These are phyloP conservation scores for Cylindrotheca closterium DNA, from an alignment of 108 stramenopile genomes.

Conservation along the genomic window DNA sequence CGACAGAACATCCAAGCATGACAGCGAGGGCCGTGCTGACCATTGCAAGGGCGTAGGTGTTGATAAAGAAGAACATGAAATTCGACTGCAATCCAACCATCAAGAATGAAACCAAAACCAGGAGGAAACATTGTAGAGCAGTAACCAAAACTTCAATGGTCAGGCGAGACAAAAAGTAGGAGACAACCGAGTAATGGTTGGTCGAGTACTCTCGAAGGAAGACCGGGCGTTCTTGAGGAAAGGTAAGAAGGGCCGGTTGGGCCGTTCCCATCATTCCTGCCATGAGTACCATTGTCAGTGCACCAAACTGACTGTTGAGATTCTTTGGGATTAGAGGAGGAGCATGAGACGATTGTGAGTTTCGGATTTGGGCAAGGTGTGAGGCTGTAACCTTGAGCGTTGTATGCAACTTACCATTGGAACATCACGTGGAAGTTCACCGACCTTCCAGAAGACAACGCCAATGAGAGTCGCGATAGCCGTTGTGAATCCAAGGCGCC, in stretches of 20 bases:
- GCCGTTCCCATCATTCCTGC: constrained; percentile 61
- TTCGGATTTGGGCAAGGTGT: neutral
- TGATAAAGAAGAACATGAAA: constrained; percentile 47
- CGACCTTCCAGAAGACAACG: constrained; percentile 64
- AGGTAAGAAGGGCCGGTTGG: constrained; percentile 67
- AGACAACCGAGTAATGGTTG: constrained; percentile 66
- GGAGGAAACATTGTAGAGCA: constrained; percentile 32
- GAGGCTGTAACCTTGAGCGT: neutral
- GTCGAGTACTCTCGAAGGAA: constrained; percentile 88
- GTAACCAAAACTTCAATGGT: constrained; percentile 49
- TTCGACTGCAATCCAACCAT: constrained; percentile 55
- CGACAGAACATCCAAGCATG: constrained; percentile 63
- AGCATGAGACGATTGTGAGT: neutral
- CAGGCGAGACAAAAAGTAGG: constrained; percentile 66
- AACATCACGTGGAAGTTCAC: constrained; percentile 19
- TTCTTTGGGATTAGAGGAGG: constrained; percentile 19
- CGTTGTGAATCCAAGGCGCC: constrained; percentile 60
- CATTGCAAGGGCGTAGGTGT: constrained; percentile 59
- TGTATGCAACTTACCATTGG: constrained; percentile 5
- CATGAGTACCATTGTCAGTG: constrained; percentile 49
- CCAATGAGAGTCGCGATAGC: constrained; percentile 61
- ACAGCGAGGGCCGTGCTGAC: constrained; percentile 65
- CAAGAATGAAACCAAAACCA: constrained; percentile 51
- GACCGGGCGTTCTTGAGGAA: constrained; percentile 86
- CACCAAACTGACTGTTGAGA: constrained; percentile 69